Base-by-base conservation (phyloP, 768 basidiomycete genomes). In the Suillus luteus region DNA sequence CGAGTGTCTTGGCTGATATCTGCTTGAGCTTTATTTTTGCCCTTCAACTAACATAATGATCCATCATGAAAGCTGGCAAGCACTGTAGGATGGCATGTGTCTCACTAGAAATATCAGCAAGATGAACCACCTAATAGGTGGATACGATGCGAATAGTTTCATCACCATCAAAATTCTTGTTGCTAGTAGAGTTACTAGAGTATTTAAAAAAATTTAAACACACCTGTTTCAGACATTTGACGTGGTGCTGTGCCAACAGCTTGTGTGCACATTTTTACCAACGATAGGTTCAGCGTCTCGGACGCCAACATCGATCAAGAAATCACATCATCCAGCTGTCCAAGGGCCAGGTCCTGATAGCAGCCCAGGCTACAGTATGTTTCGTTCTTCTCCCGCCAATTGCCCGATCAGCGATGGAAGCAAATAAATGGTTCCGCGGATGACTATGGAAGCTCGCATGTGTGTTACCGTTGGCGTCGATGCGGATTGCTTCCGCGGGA, bases 361-460 rank as follows among this genome's bases (percentile, higher is more conserved):
- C 19, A 19, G 43, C 1, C 10, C 4, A 19, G 19, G 43, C 19
- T 46, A 11, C 44, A n/a, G n/a, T 4, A 43, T 9, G 3, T 10
- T n/a, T n/a, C 4, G 9, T 48, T 22, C n/a, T 5, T 22, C 46
- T 49, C 12, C 48, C 11, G 6, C 22, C 8, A 22, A 24, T 24
- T 2, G 46, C 46, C 48, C 66, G 63, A 24, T 78, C 75, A 12
- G 68, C 75, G 1, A 76, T 65, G n/a, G 63, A 61, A 31, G 78
- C 74, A 46, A 76, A 75, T 33, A 60, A 59, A 64, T 79, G 74
- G 31, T 78, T 66, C 6, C 64, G 62, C 24, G 72, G 74, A 44
- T 78, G 76, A 12, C 76, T 78, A 52, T 79, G 79, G 19, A 75
- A n/a, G 43, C 66, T 10, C 63, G 61, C 73, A 77, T 74, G 33